A percentile compares a stretch with the other conserved stretches of the same genome.
phyloP scores from a whole-genome alignment of 2,329 filamentous ascomycete species.

The Pyricularia sp. region DNA sequence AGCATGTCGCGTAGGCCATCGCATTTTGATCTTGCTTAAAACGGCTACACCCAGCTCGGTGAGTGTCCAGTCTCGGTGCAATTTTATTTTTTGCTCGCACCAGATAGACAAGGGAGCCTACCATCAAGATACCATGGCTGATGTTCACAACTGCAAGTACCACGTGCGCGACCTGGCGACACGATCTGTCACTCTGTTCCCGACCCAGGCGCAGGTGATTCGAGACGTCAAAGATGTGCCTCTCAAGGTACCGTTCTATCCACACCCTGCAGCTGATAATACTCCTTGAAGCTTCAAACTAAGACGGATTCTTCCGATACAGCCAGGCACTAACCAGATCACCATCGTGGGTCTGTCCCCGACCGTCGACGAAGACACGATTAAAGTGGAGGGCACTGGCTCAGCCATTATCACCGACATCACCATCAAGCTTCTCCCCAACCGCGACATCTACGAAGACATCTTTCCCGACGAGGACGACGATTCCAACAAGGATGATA shows the following conservation, averaged over 20 bases:
- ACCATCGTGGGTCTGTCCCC: constrained; percentile 44
- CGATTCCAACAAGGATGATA: constrained; percentile 17
- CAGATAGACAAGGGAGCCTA: background rate
- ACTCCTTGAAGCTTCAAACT: background rate
- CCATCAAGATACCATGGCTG: constrained; percentile 22
- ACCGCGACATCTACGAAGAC: constrained; percentile 44
- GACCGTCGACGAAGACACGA: constrained; percentile 42
- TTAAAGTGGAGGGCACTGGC: constrained; percentile 52
- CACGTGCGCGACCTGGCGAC: constrained; percentile 47
- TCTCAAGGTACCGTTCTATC: constrained; percentile 27
- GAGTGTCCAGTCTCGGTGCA: background rate
- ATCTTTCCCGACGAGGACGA: constrained; percentile 36
- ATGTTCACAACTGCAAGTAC: constrained; percentile 36
- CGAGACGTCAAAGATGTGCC: constrained; percentile 47
- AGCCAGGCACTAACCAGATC: constrained; percentile 48
- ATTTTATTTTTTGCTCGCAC: background rate
- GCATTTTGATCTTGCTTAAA: background rate
- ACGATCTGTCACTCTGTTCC: constrained; percentile 54
- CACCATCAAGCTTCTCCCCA: constrained; percentile 46
- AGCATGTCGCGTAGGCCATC: background rate
- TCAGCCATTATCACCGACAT: constrained; percentile 53
- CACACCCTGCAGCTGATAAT: background rate
- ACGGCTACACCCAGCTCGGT: background rate
- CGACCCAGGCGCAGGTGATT: constrained; percentile 48
- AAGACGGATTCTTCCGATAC: background rate